phyloP scores from a whole-genome alignment of 352 stramenopile species.

The Globisporangium lucens region DNA sequence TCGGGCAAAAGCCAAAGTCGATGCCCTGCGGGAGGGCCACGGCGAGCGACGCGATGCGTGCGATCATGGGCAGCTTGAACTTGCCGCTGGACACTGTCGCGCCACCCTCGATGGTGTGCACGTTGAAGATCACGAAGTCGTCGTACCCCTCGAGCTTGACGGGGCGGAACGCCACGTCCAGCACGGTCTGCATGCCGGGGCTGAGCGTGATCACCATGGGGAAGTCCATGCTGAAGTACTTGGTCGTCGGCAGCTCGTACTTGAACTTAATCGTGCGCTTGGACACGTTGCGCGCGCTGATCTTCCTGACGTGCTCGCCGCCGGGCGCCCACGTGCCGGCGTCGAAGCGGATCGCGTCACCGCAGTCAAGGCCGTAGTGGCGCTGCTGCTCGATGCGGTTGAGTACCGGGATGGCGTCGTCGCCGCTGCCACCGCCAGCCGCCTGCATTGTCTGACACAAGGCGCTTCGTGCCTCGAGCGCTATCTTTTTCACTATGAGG shows the following conservation, averaged over 20 bases:
- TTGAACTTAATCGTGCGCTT: constrained; percentile 89
- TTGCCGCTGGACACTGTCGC: constrained; percentile 57
- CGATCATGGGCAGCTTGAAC: constrained; percentile 88
- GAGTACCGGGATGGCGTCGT: constrained; percentile 42
- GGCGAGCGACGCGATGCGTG: constrained; percentile 72
- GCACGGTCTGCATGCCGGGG: constrained; percentile 77
- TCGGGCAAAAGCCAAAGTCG: constrained; percentile 91
- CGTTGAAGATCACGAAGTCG: constrained; percentile 89
- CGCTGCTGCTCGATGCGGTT: constrained; percentile 69
- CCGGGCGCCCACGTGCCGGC: constrained; percentile 88
- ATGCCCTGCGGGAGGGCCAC: constrained; percentile 57
- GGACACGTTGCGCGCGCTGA: constrained; percentile 91
- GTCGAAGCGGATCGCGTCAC: constrained; percentile 86
- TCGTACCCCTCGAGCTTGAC: constrained; percentile 90
- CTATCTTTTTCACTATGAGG: no score
- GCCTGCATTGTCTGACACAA: background rate
- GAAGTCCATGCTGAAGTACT: constrained; percentile 94
- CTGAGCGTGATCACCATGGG: constrained; percentile 86
- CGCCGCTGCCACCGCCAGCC: background rate
- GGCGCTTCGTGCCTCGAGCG: no score
- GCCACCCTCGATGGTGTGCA: constrained; percentile 81
- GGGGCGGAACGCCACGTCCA: constrained; percentile 91
- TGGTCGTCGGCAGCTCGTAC: constrained; percentile 89
- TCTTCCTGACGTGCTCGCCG: constrained; percentile 89
- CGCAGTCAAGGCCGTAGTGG: constrained; percentile 75